These are phyloP conservation scores for Monosporozyma solicola DNA, from an alignment of 805 yeast genomes.

Conservation along the genomic window DNA sequence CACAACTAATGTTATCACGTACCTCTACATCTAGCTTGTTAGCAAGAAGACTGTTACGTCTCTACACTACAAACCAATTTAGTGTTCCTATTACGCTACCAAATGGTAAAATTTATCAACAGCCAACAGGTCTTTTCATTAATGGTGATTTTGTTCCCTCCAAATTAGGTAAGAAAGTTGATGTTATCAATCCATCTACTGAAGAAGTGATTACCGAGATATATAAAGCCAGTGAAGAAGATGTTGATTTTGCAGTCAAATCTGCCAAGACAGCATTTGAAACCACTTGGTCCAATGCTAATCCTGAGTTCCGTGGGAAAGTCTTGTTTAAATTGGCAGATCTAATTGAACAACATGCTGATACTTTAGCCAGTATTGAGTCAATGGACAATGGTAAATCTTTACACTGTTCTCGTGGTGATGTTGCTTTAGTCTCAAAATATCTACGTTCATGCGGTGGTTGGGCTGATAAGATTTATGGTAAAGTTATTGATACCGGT, in stretches of 20 bases:
- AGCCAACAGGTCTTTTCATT: constrained; percentile 78
- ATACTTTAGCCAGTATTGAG: constrained; percentile 70
- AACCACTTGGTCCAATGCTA: constrained; percentile 62
- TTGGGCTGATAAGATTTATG: constrained; percentile 80
- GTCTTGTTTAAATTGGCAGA: constrained; percentile 68
- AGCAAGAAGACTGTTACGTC: constrained; percentile 13
- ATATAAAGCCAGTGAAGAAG: constrained; percentile 69
- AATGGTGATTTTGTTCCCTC: constrained; percentile 67
- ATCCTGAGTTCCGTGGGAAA: constrained; percentile 59
- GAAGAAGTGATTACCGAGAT: constrained; percentile 62
- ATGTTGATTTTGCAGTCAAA: constrained; percentile 75
- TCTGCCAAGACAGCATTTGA: constrained; percentile 78
- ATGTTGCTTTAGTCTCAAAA: constrained; percentile 58
- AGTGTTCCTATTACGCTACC: constrained; percentile 52
- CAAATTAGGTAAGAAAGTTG: constrained; percentile 50
- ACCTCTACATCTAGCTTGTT: constrained; percentile 1
- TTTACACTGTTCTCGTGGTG: constrained; percentile 58
- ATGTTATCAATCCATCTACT: constrained; percentile 59
- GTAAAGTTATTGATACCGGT: constrained; percentile 70
- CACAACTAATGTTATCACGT: constrained; percentile 6
- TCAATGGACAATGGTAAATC: constrained; percentile 88
- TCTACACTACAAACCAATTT: constrained; percentile 33
- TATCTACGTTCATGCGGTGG: constrained; percentile 84
- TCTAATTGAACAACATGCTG: constrained; percentile 61
- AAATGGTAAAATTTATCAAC: constrained; percentile 63